Conservation (phyloP, 2,329 filamentous ascomycete genomes). For the Venturia aucupariae region DNA sequence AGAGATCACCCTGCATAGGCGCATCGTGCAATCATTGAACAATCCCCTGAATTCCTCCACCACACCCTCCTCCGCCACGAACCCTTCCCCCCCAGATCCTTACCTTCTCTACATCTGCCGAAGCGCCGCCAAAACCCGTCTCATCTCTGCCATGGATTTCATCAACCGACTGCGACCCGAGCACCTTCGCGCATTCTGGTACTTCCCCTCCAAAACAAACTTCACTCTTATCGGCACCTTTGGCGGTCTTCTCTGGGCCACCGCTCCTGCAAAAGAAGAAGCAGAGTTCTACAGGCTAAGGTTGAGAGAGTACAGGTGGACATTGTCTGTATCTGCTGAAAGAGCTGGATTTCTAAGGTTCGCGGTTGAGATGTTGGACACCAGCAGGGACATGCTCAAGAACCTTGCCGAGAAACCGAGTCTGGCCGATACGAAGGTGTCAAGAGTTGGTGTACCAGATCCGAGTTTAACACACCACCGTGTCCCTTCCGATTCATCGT, state of each 20-base stretch:
- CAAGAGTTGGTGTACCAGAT: constrained; percentile 27
- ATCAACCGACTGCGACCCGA: constrained; percentile 82
- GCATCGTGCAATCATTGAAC: constrained; percentile 15
- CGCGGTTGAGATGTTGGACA: constrained; percentile 37
- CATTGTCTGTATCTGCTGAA: constrained; percentile 74
- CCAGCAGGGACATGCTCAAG: constrained; percentile 34
- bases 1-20: constrained; percentile 64
- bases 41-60: constrained; percentile 6
- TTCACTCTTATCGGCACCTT: constrained; percentile 95
- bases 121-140: constrained; percentile 81
- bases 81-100: constrained; percentile 41
- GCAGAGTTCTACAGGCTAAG: constrained; percentile 84
- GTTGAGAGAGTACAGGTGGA: constrained; percentile 88
- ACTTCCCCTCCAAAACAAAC: constrained; percentile 77
- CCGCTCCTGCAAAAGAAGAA: constrained; percentile 77
- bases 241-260: constrained; percentile 81
- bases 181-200: constrained; percentile 89
- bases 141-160: constrained; percentile 96
- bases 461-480: not conserved
- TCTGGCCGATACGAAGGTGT: constrained; percentile 27
- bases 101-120: constrained; percentile 90
- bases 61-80: not conserved
- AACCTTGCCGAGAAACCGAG: constrained; percentile 36
- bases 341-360: constrained; percentile 45
- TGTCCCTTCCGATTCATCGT: not conserved